These are phyloP conservation scores for Fusarium sacchari DNA, from an alignment of 2,329 filamentous ascomycete species.

Conservation along the genomic window DNA sequence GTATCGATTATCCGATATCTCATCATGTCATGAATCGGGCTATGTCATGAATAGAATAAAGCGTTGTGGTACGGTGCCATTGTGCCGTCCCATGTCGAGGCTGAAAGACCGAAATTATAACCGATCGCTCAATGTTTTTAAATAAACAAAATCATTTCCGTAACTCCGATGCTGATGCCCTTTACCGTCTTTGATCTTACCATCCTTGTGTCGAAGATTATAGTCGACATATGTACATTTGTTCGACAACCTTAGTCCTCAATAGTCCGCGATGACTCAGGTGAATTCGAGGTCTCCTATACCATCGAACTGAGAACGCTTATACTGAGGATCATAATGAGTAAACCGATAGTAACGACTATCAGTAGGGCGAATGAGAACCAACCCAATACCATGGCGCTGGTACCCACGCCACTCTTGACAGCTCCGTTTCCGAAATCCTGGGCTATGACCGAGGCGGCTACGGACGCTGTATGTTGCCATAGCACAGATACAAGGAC, in stretches of 20 bases:
- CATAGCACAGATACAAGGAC: constrained; percentile 80
- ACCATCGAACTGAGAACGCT: constrained; percentile 74
- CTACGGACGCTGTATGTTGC: constrained; percentile 97
- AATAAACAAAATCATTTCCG: constrained; percentile 39
- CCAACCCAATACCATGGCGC: constrained; percentile 97
- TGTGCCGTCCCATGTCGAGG: constrained; percentile 30
- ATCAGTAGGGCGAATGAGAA: constrained; percentile 95
- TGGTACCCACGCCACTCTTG: constrained; percentile 87
- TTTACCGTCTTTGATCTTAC: constrained; percentile 39
- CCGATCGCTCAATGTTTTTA: constrained; percentile 32
- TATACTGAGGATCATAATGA: constrained; percentile 98
- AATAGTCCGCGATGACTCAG: constrained; percentile 28
- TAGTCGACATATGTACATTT: constrained; percentile 40
- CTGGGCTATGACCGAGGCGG: constrained; percentile 91
- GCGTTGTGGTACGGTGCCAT: constrained; percentile 9
- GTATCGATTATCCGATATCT: constrained; percentile 7
- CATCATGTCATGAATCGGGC: neutral
- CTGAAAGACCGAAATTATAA: constrained; percentile 39
- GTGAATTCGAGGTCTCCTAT: constrained; percentile 33
- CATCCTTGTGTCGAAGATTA: constrained; percentile 22
- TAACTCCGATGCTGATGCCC: constrained; percentile 51
- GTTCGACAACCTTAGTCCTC: constrained; percentile 26
- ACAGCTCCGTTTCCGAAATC: constrained; percentile 92
- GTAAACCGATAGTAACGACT: constrained; percentile 91
- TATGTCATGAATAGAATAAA: constrained; percentile 5